Evolutionary conservation across 495 filamentous ascomycete genomes (phyloP), one percentile per base, ranked within the genome.

Genomic region (Chaetomidium leptoderma): DNA sequence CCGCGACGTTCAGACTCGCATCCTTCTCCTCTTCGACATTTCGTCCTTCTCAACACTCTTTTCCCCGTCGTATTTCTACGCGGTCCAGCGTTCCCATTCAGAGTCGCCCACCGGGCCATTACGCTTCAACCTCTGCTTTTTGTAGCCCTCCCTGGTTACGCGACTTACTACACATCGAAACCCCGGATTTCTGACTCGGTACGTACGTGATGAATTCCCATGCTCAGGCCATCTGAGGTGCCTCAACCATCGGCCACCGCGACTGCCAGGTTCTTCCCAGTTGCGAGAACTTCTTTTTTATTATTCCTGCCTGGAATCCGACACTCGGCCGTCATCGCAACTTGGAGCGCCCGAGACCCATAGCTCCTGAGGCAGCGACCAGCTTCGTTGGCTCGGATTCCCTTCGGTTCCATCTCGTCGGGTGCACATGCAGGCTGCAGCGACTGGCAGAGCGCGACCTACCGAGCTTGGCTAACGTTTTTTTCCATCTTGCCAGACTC

Each of bases 11-110:
- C 57, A 59, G 56, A 52, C 44, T 62, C 55, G 35, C 55, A 57
- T 59, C 55, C 53, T 61, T n/a, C n/a, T n/a, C n/a, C 59, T 43
- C 62, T 67, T 63, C 62, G 57, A 53, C 65, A 63, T 69, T 67
- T 67, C 59, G 58, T 69, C 63, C 63, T 57, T 65, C 61, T 70
- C 59, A 60, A 62, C 67, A 62, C 65, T 68, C 65, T 60, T 68
- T 67, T 64, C 46, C n/a, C 44, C 39, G 29, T 24, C 61, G 59
- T 64, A 71, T 70, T 65, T 32, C 44, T 70, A 70, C 67, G 65
- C 69, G 65, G 57, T 63, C 63, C 59, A 68, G 65, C 65, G 61
- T 68, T 66, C 66, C 58, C 54, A 7, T 58, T 64, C 61, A 61
- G 53, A 53, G 23, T 58, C 61, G 58, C 56, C 36, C 45, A 10